Evolutionary conservation across 1,284 basidiomycete species (phyloP), one percentile per base, ranked within the genome.

Genomic region (Porodaedalea pini): DNA sequence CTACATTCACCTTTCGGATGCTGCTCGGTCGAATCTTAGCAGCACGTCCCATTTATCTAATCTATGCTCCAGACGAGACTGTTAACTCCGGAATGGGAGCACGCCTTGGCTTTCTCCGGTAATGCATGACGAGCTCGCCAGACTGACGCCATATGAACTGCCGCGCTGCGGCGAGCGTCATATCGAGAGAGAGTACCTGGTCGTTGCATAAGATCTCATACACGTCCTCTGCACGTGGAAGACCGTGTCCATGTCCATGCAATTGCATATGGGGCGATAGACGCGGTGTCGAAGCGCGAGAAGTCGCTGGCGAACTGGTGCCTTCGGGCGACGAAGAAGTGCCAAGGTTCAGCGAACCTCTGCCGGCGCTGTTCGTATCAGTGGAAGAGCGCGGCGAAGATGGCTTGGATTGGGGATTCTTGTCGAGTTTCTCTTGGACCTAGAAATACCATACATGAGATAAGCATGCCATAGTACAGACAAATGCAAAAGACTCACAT

Each of bases 171-270:
- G 90, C 94, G 32, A 98, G 79, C 11, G 92, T 96, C 83, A 95
- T 92, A 58, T 88, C 83, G 27, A 89, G 75, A 25, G 92, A 88
- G 29, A 98, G 76, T 10, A 91, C 74, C 31, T 80, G 75, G 62
- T 92, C 88, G 65, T 91, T 92, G 71, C 94, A 97, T 36, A 96
- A 69, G 43, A 98, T 84, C 73, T 98, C 94, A 68, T 94, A 88
- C 40, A 80, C 66, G 44, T 94, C 88, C 65, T 95, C 92, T 1
- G 89, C 82, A 17, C 69, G 70, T 2, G 64, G 60, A 40, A 31
- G 57, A 59, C 17, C 59, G 61, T 52, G 67, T 57, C 29, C 63
- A 51, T 27, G 68, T 53, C 27, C 58, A 4, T 58, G 59, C 29
- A 51, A 34, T 11, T 39, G 44, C 36, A 49, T n/a, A 34, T 41